These are phyloP conservation scores for Naganishia sp. DNA, from an alignment of 1,284 basidiomycete species.

Conservation along the genomic window DNA sequence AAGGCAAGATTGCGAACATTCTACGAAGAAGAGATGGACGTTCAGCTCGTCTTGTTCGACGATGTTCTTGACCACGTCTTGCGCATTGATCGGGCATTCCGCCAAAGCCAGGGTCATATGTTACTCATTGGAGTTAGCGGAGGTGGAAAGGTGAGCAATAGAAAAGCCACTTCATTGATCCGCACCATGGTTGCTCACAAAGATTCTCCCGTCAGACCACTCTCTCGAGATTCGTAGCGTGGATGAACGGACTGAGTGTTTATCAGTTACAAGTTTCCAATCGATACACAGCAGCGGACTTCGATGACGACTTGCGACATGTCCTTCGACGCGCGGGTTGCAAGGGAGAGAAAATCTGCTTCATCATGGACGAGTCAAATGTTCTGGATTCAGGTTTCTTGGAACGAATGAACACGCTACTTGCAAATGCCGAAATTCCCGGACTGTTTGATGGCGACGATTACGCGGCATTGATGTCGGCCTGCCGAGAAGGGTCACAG, in stretches of 20 bases:
- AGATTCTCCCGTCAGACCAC: constrained; percentile 69
- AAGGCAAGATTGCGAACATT: constrained; percentile 93
- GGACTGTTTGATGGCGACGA: constrained; percentile 99
- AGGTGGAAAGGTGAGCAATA: constrained; percentile 81
- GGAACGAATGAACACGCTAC: constrained; percentile 97
- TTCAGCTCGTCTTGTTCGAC: constrained; percentile 97
- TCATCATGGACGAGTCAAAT: constrained; percentile 99
- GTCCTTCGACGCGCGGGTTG: constrained; percentile 92
- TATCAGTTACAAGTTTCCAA: constrained; percentile 99
- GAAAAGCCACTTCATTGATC: neutral
- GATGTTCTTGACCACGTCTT: constrained; percentile 97
- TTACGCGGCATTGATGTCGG: constrained; percentile 93
- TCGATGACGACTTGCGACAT: constrained; percentile 93
- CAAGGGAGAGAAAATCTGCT: constrained; percentile 98
- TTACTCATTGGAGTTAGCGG: constrained; percentile 96
- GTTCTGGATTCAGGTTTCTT: constrained; percentile 97
- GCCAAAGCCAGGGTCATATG: constrained; percentile 94
- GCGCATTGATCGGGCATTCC: constrained; percentile 97
- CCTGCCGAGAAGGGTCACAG: constrained; percentile 97
- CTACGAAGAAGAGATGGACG: constrained; percentile 97
- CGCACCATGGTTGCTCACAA: constrained; percentile 27
- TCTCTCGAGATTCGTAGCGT: constrained; percentile 95
- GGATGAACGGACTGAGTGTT: constrained; percentile 98
- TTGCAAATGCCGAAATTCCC: constrained; percentile 99
- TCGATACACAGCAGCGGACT: constrained; percentile 96